Base-by-base conservation (phyloP, 2,329 filamentous ascomycete genomes). In the Scopulariopsis brevicaulis region DNA sequence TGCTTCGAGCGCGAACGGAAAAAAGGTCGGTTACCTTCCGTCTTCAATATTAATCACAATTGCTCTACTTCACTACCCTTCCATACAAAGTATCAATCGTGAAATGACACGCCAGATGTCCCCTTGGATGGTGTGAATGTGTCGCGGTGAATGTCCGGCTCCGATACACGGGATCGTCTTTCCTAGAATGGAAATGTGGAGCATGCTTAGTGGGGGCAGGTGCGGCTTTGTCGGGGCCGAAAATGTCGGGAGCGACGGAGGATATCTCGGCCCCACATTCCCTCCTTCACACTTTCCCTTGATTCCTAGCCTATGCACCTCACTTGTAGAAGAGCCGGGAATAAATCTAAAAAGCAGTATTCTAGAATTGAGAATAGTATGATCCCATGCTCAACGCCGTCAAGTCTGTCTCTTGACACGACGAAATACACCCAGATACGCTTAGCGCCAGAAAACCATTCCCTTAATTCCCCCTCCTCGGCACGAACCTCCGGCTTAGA, bases 401-500 rank as follows among this genome's bases (percentile, higher is more conserved):
- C 18, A 50, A 22, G 22, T 11, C 46, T 12, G 46, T 24, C 5
- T 50, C 46, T 14, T 22, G 22, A 24, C 24, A 22, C 20, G 46
- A 14, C 22, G 14, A 12, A 50, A 50, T 50, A 22, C 46, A 14
- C 46, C 5, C n/a, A 24, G 22, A 22, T 50, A 50, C n/a, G n/a
- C 46, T 4, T 50, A 3, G 14, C 5, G 11, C 18, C 28, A 12
- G 52, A 54, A 54, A n/a, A 14, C 11, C 3, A n/a, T 12, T 25
- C 28, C 34, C 15, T 54, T 14, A 53, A 32, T 53, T 58, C 14
- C 57, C 57, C 25, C n/a, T 58, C 28, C 57, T 50, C 34, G 58
- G 60, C 4, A 62, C 57, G 54, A 63, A 58, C 24, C 60, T 28
- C 37, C 54, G 53, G 22, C 58, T 60, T 32, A 63, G 59, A 15